Evolutionary conservation across 257 asterid genomes (phyloP), one percentile per base, ranked within the genome.

Genomic region (Schizonepeta tenuifolia): DNA sequence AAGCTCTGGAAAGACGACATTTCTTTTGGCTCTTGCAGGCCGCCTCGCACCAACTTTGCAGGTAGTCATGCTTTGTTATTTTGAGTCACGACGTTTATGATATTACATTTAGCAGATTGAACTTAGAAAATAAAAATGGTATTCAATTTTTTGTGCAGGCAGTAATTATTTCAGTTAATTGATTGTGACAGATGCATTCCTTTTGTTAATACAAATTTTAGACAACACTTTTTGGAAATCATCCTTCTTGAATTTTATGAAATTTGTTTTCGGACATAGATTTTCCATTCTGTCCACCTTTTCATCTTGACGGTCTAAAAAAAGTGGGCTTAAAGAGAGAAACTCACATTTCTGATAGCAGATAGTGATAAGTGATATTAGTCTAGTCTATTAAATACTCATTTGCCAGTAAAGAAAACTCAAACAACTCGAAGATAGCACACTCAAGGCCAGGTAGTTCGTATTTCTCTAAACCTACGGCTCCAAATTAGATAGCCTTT

Each of bases 1-100:
- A 5, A 86, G 90, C 80, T 90, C 96, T 17, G 96, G 96, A 69
- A 90, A 90, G 87, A 87, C 95, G n/a, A 90, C 96, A 17, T 82
- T 90, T 85, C 91, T 88, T 75, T 77, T 90, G 84, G 96, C 96
- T 60, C 91, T 90, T 54, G 95, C 96, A 24, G 92, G 92, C 18
- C 87, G 95, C 2, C 92, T 88, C 46, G 85, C 86, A 65, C 75
- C 80, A 51, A 83, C 67, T 77, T 78, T 87, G 81, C 78, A 84
- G 96, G 96, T 89, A 83, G 36, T 17, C 31, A 38, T 18, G 70
- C 57, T 18, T 22, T 35, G 56, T 54, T 53, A n/a, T 21, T 43
- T 43, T 9, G 36, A 26, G 69, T 73, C 28, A 8, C 5, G n/a
- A 53, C 3, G 14, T 35, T 63, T 50, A 46, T 17, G 56, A 67